Percentiles rank a stretch among this genome's conserved stretches.
These are phyloP conservation scores for Parasitella parasitica DNA, from an alignment of 371 early-diverging fungal genomes.

Conservation along the genomic window DNA sequence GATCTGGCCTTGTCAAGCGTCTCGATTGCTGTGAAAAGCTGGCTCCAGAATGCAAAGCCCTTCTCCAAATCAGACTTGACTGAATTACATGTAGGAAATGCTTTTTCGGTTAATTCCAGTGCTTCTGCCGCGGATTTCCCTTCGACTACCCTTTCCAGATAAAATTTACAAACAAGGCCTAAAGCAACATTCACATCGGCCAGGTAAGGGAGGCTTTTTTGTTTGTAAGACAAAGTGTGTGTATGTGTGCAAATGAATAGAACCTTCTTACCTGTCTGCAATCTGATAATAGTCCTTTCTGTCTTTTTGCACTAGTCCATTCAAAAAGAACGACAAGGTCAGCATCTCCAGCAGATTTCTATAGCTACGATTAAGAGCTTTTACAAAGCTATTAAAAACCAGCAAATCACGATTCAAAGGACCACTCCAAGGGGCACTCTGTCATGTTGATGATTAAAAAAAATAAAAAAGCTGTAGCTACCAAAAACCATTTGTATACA, in stretches of 20 bases:
- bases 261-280: slow-evolving; percentile 35
- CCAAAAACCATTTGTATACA: background rate
- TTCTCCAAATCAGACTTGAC: slow-evolving; percentile 43
- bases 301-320: slow-evolving; percentile 52
- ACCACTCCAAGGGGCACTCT: slow-evolving; percentile 62
- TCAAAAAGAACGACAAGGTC: slow-evolving; percentile 55
- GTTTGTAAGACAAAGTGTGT: background rate
- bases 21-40: slow-evolving; percentile 34
- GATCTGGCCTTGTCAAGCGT: slow-evolving; percentile 26
- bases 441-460: background rate
- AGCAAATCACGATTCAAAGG: slow-evolving; percentile 73
- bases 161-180: slow-evolving; percentile 51
- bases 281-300: slow-evolving; percentile 53
- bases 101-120: slow-evolving; percentile 31
- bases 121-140: slow-evolving; percentile 25
- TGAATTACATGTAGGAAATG: slow-evolving; percentile 43
- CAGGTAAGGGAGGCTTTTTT: slow-evolving; percentile 49
- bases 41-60: slow-evolving; percentile 57
- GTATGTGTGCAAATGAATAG: background rate
- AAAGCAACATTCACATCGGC: slow-evolving; percentile 56
- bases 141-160: slow-evolving; percentile 37
- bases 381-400: slow-evolving; percentile 70
- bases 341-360: slow-evolving; percentile 66
- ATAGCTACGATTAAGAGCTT: slow-evolving; percentile 59
- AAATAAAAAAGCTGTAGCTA: too few species aligned